phyloP scores from a whole-genome alignment of 306 rosid genomes.

The Comarum palustre region DNA sequence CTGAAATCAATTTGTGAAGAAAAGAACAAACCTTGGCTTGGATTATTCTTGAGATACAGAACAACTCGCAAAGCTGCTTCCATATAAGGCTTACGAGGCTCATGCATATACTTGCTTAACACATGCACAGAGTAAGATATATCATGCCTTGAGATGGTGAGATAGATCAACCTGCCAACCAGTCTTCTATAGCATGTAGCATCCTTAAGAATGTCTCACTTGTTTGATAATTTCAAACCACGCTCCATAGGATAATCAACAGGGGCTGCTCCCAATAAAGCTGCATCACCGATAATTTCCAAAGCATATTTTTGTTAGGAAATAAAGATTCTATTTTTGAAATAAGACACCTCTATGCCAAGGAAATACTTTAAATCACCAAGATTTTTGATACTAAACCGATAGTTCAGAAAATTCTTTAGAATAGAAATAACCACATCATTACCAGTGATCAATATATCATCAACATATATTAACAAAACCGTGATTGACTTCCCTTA shows the following conservation, averaged over 20 bases:
- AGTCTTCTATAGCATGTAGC: background rate
- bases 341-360: too few relatives aligned
- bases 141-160: background rate
- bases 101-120: background rate
- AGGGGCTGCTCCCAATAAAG: background rate
- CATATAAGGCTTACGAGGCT: background rate
- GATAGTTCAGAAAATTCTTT: too few relatives aligned
- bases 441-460: too few relatives aligned
- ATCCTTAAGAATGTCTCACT: background rate
- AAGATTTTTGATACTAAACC: too few relatives aligned
- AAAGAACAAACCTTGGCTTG: background rate
- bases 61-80: background rate
- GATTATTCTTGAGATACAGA: background rate
- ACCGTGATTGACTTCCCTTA: background rate
- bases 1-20: background rate
- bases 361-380: too few relatives aligned
- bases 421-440: too few relatives aligned
- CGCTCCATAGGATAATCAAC: background rate
- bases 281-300: background rate
- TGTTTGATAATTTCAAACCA: too few relatives aligned
- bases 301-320: background rate
- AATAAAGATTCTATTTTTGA: too few relatives aligned
- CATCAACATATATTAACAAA: background rate
- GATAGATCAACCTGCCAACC: background rate
- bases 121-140: background rate